Evolutionary conservation across 1,284 basidiomycete genomes (phyloP).

Genomic region (Trametes versicolor): DNA sequence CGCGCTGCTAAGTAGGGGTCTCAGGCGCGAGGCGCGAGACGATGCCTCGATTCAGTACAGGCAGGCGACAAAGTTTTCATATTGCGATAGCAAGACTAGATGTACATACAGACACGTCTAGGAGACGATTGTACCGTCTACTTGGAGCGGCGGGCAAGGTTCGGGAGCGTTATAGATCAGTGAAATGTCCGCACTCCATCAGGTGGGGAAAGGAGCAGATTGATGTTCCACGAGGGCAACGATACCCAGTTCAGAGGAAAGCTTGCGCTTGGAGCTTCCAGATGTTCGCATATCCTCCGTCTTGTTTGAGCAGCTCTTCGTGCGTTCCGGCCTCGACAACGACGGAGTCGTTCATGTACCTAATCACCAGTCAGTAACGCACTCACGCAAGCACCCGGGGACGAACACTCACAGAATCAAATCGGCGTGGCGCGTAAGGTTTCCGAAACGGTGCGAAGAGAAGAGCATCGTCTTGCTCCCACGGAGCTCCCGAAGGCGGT

Average conservation of each 20-base stretch:
- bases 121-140: too few species aligned
- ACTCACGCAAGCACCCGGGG: background rate
- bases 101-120: too few species aligned
- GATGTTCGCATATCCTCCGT: conserved; percentile 63
- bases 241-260: conserved; percentile 44
- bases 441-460: conserved; percentile 76
- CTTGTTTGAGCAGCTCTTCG: conserved; percentile 51
- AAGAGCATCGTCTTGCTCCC: conserved; percentile 75
- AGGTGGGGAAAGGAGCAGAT: too few species aligned
- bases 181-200: too few species aligned
- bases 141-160: too few species aligned
- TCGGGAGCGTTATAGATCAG: too few species aligned
- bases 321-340: conserved; percentile 66
- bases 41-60: too few species aligned
- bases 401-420: conserved; percentile 58
- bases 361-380: conserved; percentile 36
- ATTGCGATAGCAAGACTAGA: too few species aligned
- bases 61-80: too few species aligned
- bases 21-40: too few species aligned
- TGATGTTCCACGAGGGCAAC: too few species aligned
- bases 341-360: conserved; percentile 66
- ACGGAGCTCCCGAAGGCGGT: conserved; percentile 58
- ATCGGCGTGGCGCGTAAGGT: conserved; percentile 70
- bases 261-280: conserved; percentile 65
- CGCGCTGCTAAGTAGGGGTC: too few species aligned